Evolutionary conservation across 257 asterid species (phyloP).

Genomic region (Thymus mandschuricus): DNA sequence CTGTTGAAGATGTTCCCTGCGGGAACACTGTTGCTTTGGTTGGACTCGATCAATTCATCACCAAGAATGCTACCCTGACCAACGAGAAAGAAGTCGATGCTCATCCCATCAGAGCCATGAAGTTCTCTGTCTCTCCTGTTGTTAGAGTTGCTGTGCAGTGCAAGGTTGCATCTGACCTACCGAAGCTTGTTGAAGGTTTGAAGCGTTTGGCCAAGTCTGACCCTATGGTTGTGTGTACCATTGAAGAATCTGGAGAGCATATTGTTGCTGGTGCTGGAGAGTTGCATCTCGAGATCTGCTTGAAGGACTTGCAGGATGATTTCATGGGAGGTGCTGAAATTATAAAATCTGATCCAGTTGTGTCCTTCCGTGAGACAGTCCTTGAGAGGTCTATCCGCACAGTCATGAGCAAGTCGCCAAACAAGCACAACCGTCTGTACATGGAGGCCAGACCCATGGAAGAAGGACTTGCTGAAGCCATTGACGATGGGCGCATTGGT

Average conservation of each 20-base stretch:
- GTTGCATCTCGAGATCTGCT: constrained; percentile 49
- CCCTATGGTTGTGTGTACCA: constrained; percentile 52
- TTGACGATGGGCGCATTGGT: constrained; percentile 58
- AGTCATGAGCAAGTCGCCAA: constrained; percentile 61
- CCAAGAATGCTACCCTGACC: constrained; percentile 51
- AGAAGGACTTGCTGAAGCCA: constrained; percentile 59
- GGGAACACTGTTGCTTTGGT: constrained; percentile 65
- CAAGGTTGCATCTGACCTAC: constrained; percentile 57
- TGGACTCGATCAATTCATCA: constrained; percentile 56
- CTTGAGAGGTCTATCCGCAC: constrained; percentile 49
- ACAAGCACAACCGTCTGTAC: constrained; percentile 59
- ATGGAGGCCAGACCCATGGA: constrained; percentile 59
- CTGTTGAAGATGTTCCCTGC: constrained; percentile 64
- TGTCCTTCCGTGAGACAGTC: constrained; percentile 59
- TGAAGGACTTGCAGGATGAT: constrained; percentile 53
- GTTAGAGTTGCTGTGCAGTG: constrained; percentile 57
- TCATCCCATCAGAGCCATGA: constrained; percentile 53
- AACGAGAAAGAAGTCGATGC: constrained; percentile 56
- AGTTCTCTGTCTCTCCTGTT: constrained; percentile 53
- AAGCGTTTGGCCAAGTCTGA: constrained; percentile 53
- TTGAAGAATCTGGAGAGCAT: constrained; percentile 59
- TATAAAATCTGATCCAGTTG: constrained; percentile 54
- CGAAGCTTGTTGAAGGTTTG: constrained; percentile 55
- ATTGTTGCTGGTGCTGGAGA: constrained; percentile 59
- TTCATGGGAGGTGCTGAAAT: constrained; percentile 65